Base-by-base conservation (phyloP, 129 eudicot genomes). In the Lactuca saligna region DNA sequence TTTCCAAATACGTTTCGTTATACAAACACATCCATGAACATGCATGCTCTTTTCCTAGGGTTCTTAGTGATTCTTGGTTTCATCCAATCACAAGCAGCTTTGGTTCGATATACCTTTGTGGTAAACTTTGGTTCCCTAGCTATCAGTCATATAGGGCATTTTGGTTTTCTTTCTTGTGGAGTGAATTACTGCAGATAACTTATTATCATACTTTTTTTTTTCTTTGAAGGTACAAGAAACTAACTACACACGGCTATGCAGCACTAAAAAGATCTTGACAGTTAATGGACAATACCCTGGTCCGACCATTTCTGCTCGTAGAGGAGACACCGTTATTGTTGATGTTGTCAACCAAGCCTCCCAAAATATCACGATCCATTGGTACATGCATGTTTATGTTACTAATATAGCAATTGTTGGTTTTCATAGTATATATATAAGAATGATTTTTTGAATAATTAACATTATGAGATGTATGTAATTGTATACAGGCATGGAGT, bases 241-340 rank as follows among this genome's bases (percentile, higher is more conserved):
- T 6, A 67, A 65, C 66, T 80, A 76, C 69, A 83, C 77, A 17
- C 64, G 88, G 44, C 68, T 83, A 56, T 83, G 87, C 79, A 62
- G 69, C 62, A 79, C 44, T 49, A 83, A 83, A 76, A 82, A 29
- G 55, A 82, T 82, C 51, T 68, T 82, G 48, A 83, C 88, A 1
- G 84, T 83, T 8, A 84, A 84, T 20, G 88, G 89, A 8, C 73
- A 77, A 35, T 84, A 65, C 55, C 89, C 89, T 8, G 85, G 89
- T 25, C 89, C 85, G 10, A 74, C 85, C 14, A 51, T 77, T 17
- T 56, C 74, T 53, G 83, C 80, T 20, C 72, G 48, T 12, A 53
- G 70, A 64, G 88, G 84, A 20, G 84, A 83, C 14, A 79, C 84
- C 25, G 38, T 79, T 25, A 13, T 80, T 2, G 83, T 84, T n/a